Percentiles rank a stretch among this genome's conserved stretches.
Conservation (phyloP, 352 stramenopile species). For the Elongisporangium anandrum region DNA sequence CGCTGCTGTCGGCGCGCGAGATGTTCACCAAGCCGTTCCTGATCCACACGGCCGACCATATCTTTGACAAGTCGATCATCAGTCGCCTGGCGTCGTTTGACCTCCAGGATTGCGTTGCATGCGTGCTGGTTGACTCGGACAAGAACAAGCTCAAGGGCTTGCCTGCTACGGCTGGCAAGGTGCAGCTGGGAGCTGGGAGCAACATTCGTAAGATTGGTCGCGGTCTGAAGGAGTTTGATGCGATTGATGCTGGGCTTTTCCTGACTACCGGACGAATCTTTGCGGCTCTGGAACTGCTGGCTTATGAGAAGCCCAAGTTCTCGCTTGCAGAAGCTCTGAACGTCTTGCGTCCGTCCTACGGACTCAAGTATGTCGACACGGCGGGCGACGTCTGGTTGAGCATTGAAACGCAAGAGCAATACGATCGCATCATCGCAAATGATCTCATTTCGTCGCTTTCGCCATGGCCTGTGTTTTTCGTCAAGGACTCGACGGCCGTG, state of each 20-base stretch:
- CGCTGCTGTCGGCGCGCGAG: conserved; percentile 65
- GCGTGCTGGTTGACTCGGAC: conserved; percentile 71
- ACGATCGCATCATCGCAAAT: conserved; percentile 48
- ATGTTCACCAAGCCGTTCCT: conserved; percentile 82
- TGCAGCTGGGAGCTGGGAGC: conserved; percentile 46
- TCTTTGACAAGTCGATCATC: conserved; percentile 80
- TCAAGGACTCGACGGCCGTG: conserved; percentile 42
- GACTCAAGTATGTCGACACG: conserved; percentile 68
- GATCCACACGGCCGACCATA: conserved; percentile 83
- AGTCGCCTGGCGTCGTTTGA: conserved; percentile 64
- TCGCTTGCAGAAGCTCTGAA: conserved; percentile 82
- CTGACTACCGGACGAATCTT: conserved; percentile 67
- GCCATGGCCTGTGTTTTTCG: conserved; percentile 75
- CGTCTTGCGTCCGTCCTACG: conserved; percentile 71
- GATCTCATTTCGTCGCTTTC: conserved; percentile 55
- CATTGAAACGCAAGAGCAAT: conserved; percentile 73
- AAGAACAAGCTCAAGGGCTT: conserved; percentile 52
- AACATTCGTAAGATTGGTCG: conserved; percentile 66
- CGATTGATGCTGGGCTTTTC: conserved; percentile 75
- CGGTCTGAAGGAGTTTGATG: conserved; percentile 65
- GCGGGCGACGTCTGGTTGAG: conserved; percentile 67
- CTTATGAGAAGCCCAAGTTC: conserved; percentile 82
- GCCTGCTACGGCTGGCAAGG: conserved; percentile 63
- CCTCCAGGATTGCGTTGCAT: conserved; percentile 63
- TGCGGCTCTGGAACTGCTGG: conserved; percentile 76